Conservation (phyloP, 139 green algal species). For the Volvox reticuliferus region DNA sequence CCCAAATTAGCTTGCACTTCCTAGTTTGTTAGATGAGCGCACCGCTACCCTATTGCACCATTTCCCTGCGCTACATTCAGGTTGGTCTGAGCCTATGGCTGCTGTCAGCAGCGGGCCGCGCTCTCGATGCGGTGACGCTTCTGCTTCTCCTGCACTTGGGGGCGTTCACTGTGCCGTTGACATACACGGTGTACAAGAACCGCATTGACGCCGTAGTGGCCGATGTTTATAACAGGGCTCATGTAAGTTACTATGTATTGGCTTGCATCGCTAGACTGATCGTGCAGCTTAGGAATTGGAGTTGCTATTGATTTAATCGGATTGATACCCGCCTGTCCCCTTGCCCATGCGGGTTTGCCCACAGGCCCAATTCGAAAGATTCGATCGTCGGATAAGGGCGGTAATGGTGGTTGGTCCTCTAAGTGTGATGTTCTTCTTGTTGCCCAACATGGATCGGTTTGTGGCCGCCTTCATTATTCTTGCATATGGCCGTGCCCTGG, state of each 20-base stretch:
- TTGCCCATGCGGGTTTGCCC: background rate
- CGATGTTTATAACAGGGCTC: conserved; percentile 20
- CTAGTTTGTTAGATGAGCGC: too few species aligned
- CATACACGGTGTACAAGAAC: conserved; percentile 9
- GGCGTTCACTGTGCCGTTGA: conserved; percentile 33
- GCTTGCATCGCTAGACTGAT: background rate
- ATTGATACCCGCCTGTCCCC: background rate
- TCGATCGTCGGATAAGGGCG: conserved; percentile 32
- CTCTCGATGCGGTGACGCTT: conserved; percentile 36
- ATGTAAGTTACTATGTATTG: background rate
- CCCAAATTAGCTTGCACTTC: too few species aligned
- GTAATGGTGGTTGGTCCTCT: background rate
- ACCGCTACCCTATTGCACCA: too few species aligned
- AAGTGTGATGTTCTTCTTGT: conserved; percentile 24
- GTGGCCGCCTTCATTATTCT: conserved; percentile 39
- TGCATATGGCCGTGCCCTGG: conserved; percentile 11
- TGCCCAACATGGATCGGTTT: conserved; percentile 29
- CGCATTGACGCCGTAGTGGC: background rate
- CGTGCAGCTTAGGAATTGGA: background rate
- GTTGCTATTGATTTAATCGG: background rate
- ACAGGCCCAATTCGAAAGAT: conserved; percentile 45
- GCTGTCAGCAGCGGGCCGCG: conserved; percentile 39
- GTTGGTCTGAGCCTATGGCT: conserved; percentile 40
- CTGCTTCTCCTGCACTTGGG: conserved; percentile 50
- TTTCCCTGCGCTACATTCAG: background rate